A percentile compares a stretch with the other conserved stretches of the same genome.
These are phyloP conservation scores for Alternaria alternata DNA, from an alignment of 2,329 filamentous ascomycete genomes.

Conservation along the genomic window DNA sequence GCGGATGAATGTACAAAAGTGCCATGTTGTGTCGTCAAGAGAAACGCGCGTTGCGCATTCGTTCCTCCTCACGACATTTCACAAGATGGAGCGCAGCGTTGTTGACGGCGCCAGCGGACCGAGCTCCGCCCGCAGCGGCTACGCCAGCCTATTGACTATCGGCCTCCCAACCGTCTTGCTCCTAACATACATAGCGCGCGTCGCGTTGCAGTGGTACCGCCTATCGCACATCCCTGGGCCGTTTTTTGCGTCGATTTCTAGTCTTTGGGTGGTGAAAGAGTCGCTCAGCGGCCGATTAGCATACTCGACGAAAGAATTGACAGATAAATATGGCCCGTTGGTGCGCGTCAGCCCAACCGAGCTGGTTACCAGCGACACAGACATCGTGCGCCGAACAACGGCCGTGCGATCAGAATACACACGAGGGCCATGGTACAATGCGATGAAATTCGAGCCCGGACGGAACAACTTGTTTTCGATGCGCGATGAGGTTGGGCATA, in stretches of 20 bases:
- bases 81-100: not conserved
- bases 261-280: conserved; percentile 25
- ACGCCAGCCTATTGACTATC: conserved; percentile 2
- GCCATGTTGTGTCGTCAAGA: not conserved
- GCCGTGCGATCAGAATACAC: conserved; percentile 50
- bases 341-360: conserved; percentile 57
- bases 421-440: conserved; percentile 42
- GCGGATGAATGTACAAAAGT: not conserved
- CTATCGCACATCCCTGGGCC: conserved; percentile 34
- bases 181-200: conserved; percentile 13
- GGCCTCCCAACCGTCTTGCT: conserved; percentile 9
- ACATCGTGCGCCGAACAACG: conserved; percentile 57
- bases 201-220: conserved; percentile 27
- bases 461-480: conserved; percentile 61
- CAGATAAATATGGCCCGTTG: conserved; percentile 37
- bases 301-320: conserved; percentile 5
- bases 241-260: conserved; percentile 29
- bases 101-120: not conserved
- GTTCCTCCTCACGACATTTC: too few species aligned
- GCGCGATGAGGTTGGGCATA: conserved; percentile 57
- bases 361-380: conserved; percentile 57
- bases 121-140: not conserved
- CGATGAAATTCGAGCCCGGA: conserved; percentile 59
- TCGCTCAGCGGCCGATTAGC: conserved; percentile 5
- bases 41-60: not conserved